Conservation (phyloP, 2,329 filamentous ascomycete genomes). For the Neofusicoccum ribis region DNA sequence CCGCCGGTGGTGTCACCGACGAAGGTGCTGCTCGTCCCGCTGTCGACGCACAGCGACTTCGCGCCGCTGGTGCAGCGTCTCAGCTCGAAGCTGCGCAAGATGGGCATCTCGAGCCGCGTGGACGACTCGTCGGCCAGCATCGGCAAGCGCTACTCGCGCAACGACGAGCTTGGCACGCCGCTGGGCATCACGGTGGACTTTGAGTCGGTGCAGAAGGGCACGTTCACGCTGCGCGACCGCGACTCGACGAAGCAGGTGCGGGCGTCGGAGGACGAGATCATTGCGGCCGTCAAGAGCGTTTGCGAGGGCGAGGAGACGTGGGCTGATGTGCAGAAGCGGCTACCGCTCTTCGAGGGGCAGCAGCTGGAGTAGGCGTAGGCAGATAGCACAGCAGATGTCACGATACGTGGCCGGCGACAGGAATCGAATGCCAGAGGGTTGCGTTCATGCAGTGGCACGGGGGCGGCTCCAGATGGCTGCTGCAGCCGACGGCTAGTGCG, state of each 20-base stretch:
- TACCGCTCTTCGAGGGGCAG: constrained; percentile 84
- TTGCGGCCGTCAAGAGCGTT: constrained; percentile 68
- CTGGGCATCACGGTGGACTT: constrained; percentile 95
- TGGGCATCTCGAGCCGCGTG: constrained; percentile 79
- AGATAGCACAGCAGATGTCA: constrained; percentile 14
- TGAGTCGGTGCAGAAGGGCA: constrained; percentile 85
- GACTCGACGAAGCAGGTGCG: constrained; percentile 91
- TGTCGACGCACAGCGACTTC: constrained; percentile 81
- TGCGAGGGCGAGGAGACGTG: constrained; percentile 65
- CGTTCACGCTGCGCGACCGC: constrained; percentile 84
- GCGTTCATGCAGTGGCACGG: constrained; percentile 18
- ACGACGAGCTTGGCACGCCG: constrained; percentile 93
- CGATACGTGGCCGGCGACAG: background rate
- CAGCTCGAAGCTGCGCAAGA: constrained; percentile 71
- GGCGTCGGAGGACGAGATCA: constrained; percentile 75
- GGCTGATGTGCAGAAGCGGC: constrained; percentile 70
- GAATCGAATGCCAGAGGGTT: background rate
- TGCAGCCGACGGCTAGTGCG: background rate
- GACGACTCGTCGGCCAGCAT: constrained; percentile 91
- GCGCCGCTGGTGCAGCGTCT: constrained; percentile 72
- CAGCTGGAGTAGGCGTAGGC: constrained; percentile 46
- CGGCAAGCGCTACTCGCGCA: constrained; percentile 84
- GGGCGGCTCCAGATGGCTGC: background rate
- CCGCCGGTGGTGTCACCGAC: constrained; percentile 81
- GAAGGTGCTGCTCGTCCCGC: constrained; percentile 88